Evolutionary conservation across 2,329 filamentous ascomycete genomes (phyloP), one percentile per base, ranked within the genome.

Genomic region (Geosmithia putterillii): DNA sequence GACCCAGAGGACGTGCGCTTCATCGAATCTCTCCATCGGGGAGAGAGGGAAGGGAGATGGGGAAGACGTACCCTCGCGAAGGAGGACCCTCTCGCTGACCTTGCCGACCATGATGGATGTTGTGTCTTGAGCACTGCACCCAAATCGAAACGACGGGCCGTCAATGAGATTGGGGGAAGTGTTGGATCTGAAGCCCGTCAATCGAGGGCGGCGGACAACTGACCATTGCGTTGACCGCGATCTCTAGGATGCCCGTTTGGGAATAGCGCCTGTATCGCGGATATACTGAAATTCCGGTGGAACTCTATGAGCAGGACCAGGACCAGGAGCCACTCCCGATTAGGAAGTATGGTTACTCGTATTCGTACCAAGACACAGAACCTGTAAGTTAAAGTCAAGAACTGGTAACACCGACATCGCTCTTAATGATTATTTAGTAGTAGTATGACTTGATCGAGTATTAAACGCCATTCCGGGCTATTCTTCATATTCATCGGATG

Each of bases 51-150:
- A 32, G 28, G 28, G 28, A 32, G 15, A 12, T 32, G 10, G 10
- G 18, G 10, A 7, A 9, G n/a, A 57, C 69, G 54, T 59, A 78
- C 75, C 75, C 69, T 79, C 75, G 57, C 75, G 61, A 23, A 76
- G 67, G 62, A 79, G 75, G 54, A 79, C 74, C 60, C 74, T 72
- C 63, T 79, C 75, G 60, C 74, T 79, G 51, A 79, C 75, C 66
- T 79, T 79, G 47, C 75, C 75, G 46, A 79, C 75, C 75, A 79
- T 79, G 44, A 37, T 64, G 50, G 45, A 43, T 41, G 38, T 44
- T 40, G 40, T 41, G 38, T 45, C 45, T 44, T 41, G 47, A 38
- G 39, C 44, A 43, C 49, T 42, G 40, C 35, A 40, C 25, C 42
- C 42, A 40, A 19, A 25, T 40, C 28, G 36, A 25, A 19, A 19